These are phyloP conservation scores for Kazachstania sp. DNA, from an alignment of 1,139 yeast genomes.

Conservation along the genomic window DNA sequence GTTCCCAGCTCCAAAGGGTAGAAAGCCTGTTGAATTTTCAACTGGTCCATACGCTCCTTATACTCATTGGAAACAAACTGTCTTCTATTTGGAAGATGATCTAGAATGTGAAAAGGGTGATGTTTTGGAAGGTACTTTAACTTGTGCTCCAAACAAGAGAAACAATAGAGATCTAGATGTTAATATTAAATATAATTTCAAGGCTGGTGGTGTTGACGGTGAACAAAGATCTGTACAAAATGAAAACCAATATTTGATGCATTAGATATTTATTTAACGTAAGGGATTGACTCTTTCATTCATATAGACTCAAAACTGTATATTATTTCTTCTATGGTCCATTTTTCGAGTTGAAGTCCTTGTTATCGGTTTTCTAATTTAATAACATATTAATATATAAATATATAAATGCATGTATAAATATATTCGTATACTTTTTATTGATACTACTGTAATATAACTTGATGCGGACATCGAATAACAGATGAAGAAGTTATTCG, in stretches of 20 bases:
- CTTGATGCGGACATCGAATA: too few relatives aligned
- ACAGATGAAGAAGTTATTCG: too few relatives aligned
- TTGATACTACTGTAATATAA: not conserved
- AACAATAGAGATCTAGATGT: constrained; percentile 86
- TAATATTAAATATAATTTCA: constrained; percentile 45
- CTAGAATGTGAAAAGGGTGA: constrained; percentile 75
- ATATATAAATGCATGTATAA: not conserved
- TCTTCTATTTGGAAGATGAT: constrained; percentile 80
- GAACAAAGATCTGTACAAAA: constrained; percentile 42
- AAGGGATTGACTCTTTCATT: not conserved
- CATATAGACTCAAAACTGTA: too few relatives aligned
- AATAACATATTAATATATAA: not conserved
- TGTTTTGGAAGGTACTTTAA: constrained; percentile 56
- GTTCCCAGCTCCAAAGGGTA: constrained; percentile 53
- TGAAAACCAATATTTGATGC: constrained; percentile 28
- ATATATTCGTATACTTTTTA: not conserved
- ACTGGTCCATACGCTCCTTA: constrained; percentile 78
- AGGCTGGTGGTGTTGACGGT: constrained; percentile 45
- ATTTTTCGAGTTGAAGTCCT: too few relatives aligned
- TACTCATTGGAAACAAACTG: constrained; percentile 97
- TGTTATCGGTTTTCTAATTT: too few relatives aligned
- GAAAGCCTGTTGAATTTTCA: constrained; percentile 52
- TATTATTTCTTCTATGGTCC: too few relatives aligned
- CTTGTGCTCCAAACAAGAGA: constrained; percentile 63
- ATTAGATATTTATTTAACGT: constrained; percentile 12